Evolutionary conservation across 139 green algal genomes (phyloP).

Genomic region (Micractinium sp.): DNA sequence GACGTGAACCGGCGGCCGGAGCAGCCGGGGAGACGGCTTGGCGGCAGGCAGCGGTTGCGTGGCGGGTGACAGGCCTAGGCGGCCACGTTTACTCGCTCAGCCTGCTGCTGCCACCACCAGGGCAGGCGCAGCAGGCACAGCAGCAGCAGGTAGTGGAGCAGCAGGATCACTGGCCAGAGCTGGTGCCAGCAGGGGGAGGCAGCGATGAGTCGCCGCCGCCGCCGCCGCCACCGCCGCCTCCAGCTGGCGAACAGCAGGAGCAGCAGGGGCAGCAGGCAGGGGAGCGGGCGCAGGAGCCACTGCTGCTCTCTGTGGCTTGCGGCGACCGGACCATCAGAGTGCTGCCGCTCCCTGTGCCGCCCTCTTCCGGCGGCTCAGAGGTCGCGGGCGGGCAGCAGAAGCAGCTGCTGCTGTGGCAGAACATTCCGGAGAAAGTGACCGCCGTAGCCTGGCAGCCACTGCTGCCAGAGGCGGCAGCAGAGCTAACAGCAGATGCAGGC

Average conservation of each 20-base stretch:
- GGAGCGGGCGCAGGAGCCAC: not conserved
- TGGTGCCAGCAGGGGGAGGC: not conserved
- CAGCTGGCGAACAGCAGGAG: not conserved
- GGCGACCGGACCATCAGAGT: constrained; percentile 42
- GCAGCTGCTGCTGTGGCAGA: constrained; percentile 43
- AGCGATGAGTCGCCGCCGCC: not conserved
- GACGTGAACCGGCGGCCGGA: not conserved
- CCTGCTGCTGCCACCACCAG: not conserved
- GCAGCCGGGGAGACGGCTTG: not conserved
- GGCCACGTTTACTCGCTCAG: constrained; percentile 9
- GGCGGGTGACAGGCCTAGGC: constrained; percentile 26
- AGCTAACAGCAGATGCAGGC: not conserved
- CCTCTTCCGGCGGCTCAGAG: not conserved
- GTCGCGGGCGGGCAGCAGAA: not conserved
- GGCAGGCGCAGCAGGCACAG: not conserved
- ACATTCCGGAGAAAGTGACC: constrained; percentile 30
- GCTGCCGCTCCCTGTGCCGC: constrained; percentile 5
- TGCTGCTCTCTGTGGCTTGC: constrained; percentile 38
- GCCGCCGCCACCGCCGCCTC: not conserved
- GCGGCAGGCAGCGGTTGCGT: not conserved
- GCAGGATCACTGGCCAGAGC: not conserved
- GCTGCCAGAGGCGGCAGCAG: not conserved
- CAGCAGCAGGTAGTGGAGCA: not conserved
- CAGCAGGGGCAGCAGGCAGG: not conserved
- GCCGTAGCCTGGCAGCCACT: constrained; percentile 39